Base-by-base conservation (phyloP, 345 rosid species). In the Hibiscus trionum region DNA sequence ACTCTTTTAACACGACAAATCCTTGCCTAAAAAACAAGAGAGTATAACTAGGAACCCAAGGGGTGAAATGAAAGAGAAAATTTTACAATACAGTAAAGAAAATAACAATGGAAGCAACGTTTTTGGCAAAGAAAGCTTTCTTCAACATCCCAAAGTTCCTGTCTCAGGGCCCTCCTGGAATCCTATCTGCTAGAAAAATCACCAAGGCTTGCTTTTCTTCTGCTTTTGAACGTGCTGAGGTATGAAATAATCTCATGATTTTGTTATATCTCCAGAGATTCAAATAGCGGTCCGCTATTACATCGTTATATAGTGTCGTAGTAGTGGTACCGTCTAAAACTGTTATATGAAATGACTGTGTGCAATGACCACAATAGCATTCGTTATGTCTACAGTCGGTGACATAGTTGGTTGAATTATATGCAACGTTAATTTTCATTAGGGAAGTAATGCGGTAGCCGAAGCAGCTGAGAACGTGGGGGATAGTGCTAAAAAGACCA, bases 391-490 rank as follows among this genome's bases (percentile, higher is more conserved):
- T 1, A 21, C 24, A 21, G 1, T 21, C 1, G 24, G 24, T 44
- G 79, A 37, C 2, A 37, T 37, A 1, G 42, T 49, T 49, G 15
- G 7, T 12, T 52, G 56, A 52, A 52, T 52, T 21, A 3, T 56
- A 56, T 19, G 60, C 12, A 56, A 56, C 9, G 46, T 56, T 53
- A 7, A n/a, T 8, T 17, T 55, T 55, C 11, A 21, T 2, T 55
- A 78, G 84, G 85, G 78, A 5, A 70, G 73, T 39, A 71, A 68
- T 69, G 74, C 75, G 2, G 78, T n/a, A 15, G 76, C 68, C 7
- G 77, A 70, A n/a, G 70, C 1, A 71, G 82, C 83, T 0, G 73
- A 76, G 10, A 71, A 77, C 26, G 80, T 83, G 0, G 86, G 83
- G 19, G 84, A 84, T 8, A 62, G 78, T 1, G 84, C 77, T 53